phyloP scores from a whole-genome alignment of 1,284 basidiomycete species.

The Tylopilus orsonianus region DNA sequence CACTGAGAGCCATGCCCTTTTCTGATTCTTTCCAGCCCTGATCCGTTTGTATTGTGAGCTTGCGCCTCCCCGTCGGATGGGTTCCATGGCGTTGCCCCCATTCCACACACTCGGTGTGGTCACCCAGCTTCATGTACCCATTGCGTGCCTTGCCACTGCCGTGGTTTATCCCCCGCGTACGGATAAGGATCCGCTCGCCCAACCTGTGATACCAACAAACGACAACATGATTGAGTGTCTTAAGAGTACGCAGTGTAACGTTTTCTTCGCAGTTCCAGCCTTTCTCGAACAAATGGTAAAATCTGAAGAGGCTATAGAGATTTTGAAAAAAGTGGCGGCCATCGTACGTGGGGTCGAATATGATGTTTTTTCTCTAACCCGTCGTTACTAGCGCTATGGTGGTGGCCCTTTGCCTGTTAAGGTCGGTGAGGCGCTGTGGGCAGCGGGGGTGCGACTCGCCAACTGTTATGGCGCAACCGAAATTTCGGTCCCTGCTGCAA shows the following conservation, averaged over 20 bases:
- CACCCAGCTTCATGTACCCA: constrained; percentile 15
- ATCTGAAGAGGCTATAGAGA: neutral
- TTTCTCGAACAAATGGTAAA: neutral
- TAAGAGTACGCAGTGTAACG: constrained; percentile 1
- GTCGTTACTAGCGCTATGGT: constrained; percentile 15
- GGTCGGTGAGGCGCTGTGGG: constrained; percentile 19
- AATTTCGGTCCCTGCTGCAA: constrained; percentile 19
- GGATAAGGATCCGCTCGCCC: constrained; percentile 4
- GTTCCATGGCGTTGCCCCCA: constrained; percentile 26
- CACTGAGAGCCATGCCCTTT: neutral
- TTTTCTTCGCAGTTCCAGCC: neutral
- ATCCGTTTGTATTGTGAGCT: neutral
- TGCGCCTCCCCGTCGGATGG: constrained; percentile 15
- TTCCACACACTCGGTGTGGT: constrained; percentile 29
- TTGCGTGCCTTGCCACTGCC: constrained; percentile 9
- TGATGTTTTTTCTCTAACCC: neutral
- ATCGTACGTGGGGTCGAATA: neutral
- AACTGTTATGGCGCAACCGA: constrained; percentile 32
- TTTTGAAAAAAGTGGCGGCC: neutral
- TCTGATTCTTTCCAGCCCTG: constrained; percentile 2
- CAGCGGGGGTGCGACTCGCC: constrained; percentile 22
- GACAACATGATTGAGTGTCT: constrained; percentile 15
- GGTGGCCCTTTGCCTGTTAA: constrained; percentile 28
- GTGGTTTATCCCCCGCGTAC: constrained; percentile 21
- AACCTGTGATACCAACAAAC: constrained; percentile 20